Conservation (phyloP, 2,329 filamentous ascomycete species). For the Venturia nashicola region DNA sequence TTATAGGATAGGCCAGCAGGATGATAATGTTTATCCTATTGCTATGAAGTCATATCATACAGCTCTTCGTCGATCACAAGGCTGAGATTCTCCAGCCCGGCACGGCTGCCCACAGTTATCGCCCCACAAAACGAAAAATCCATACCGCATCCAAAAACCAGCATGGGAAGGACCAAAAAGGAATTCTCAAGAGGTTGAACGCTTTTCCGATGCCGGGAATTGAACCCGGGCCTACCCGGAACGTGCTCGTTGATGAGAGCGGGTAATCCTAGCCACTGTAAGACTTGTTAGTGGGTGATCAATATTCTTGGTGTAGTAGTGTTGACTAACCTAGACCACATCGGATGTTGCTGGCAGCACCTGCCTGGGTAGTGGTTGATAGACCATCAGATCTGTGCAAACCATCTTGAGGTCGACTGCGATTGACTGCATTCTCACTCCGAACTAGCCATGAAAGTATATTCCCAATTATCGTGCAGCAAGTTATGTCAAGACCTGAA, state of each 20-base stretch:
- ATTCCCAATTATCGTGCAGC: background rate
- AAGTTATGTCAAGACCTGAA: background rate
- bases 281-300: background rate
- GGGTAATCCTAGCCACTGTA: background rate
- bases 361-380: background rate
- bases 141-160: background rate
- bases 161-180: background rate
- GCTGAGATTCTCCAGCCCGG: background rate
- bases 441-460: background rate
- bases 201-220: background rate
- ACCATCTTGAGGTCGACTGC: background rate
- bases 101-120: background rate
- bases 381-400: background rate
- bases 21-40: background rate
- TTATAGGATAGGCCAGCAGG: background rate
- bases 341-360: background rate
- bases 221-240: constrained; percentile 2
- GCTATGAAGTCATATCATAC: background rate
- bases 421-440: background rate
- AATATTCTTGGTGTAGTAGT: background rate
- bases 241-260: background rate
- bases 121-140: background rate
- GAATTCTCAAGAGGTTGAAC: background rate
- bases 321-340: background rate
- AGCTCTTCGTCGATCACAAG: background rate